Evolutionary conservation across 805 yeast genomes (phyloP), one percentile per base, ranked within the genome.

Genomic region (Spencermartinsiella europaea): DNA sequence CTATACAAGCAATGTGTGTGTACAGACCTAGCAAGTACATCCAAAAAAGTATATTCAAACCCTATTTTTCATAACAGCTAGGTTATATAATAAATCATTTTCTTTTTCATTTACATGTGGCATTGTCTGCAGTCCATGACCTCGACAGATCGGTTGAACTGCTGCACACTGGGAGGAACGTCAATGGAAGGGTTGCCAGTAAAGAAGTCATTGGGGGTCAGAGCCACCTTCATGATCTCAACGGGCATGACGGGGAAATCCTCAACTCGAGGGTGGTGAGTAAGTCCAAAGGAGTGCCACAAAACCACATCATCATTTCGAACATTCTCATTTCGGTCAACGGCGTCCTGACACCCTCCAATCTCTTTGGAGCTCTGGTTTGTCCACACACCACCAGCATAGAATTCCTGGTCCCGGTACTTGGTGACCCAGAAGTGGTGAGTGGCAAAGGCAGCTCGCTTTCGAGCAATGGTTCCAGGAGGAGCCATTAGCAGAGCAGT

Each of bases 201-300:
- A 62, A 84, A 85, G 77, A 85, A 85, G 47, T 85, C 84, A 57
- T 76, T 71, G 45, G 95, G 95, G 39, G 75, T 73, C 47, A 85
- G 73, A 48, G 77, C 73, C 56, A 84, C 80, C 58, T 74, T 78
- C 70, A 83, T 80, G 53, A 80, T 80, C 68, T 85, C 95, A 47
- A 82, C 85, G 28, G 93, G 90, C 95, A 85, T 85, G 44, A 85
- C 90, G 41, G 95, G 95, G 83, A 85, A 85, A 65, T 85, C 91
- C 69, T 85, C 95, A 33, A 82, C 80, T 60, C 86, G 76, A 58
- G 93, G 93, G 58, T 84, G 77, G 62, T 85, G 95, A 2, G 91
- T 85, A 70, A 85, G 76, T 21, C 87, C 89, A 62, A 85, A 64
- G 39, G 93, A 84, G 53, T 85, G 84, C 90, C 91, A 85, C 38